Base-by-base conservation (phyloP, 805 yeast genomes). In the Cyberlindnera xylosilytica region DNA sequence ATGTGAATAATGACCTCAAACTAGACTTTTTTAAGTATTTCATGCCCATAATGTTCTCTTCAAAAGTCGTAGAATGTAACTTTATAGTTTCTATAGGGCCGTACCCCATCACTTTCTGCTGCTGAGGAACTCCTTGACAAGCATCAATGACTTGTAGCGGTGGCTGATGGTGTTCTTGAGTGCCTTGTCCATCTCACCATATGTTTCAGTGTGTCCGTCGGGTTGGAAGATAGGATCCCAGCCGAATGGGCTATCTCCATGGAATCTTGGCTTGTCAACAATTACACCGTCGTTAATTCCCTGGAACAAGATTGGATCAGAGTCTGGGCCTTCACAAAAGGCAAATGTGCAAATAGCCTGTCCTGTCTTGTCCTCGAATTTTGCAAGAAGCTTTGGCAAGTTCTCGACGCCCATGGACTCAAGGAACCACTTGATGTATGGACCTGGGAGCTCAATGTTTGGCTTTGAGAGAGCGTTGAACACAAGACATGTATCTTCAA, bases 211-310 rank as follows among this genome's bases (percentile, higher is more conserved):
- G 54, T 63, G 80, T 3, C 96, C 97, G 20, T 69, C 67, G 2
- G 99, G 99, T 65, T 83, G 74, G 63, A 93, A 93, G 38, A 87
- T 68, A 7, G 97, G 81, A 65, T 93, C 97, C 95, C 96, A 93
- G 2, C 99, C 99, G 61, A 93, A 93, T 46, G 76, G 73, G 12
- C 79, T 75, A 6, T 87, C 87, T 2, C 97, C 97, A 45, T 95
- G 69, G 35, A 42, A 54, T 46, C 61, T 52, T 13, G 72, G 66
- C 32, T 32, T 36, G 27, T 70, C 68, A 6, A 90, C 98, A 56
- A 93, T 90, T 8, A 52, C 64, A 18, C 99, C 99, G 11, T 75
- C 70, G 1, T 95, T 85, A 35, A 78, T 64, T 7, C 99, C 99
- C 62, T 87, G 91, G 65, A 93, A 90, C 36, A 88, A 68, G 49